Base-by-base conservation (phyloP, 768 basidiomycete species). In the Tylopilus sp. region DNA sequence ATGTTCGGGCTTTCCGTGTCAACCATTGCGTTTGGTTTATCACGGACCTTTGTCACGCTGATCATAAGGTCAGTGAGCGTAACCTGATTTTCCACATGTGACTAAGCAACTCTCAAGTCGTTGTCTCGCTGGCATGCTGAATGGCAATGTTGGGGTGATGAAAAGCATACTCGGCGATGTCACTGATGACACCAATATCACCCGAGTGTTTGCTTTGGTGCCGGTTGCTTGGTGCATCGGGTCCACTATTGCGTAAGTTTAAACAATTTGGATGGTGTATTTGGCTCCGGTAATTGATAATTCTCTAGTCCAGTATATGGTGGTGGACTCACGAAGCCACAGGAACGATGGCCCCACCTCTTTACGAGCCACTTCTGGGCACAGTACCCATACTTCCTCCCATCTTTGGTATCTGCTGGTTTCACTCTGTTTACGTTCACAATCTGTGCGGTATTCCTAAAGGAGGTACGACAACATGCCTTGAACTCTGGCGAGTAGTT, bases 21-120 rank as follows among this genome's bases (percentile, higher is more conserved):
- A 1, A 83, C 81, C 69, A 50, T 83, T 6, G 73, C 69, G 35
- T 87, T 87, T 65, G 85, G 85, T 8, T 63, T 85, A 42, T 84
- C 83, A 4, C 73, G 73, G 25, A 80, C 80, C 11, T 76, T 85
- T 55, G 73, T 67, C 64, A 69, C 65, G 20, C 63, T 86, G 41
- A 76, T 85, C 17, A 57, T 81, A 51, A 84, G 83, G 83, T 77
- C 17, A 43, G 40, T 47, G 15, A 31, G n/a, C 6, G 15, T 3
- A 7, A 17, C n/a, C 0, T 0, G 17, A 42, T 22, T 6, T 48
- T 21, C 10, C 18, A 26, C 15, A 13, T 5, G 36, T 15, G 8
- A 36, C 48, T 61, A 66, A 44, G 33, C 31, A 20, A 21, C 31
- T 8, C 13, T 2, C 38, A 30, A 71, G 71, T 49, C 70, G 71